These are phyloP conservation scores for Phytomonas francai DNA, from an alignment of 208 protist species.

Conservation along the genomic window DNA sequence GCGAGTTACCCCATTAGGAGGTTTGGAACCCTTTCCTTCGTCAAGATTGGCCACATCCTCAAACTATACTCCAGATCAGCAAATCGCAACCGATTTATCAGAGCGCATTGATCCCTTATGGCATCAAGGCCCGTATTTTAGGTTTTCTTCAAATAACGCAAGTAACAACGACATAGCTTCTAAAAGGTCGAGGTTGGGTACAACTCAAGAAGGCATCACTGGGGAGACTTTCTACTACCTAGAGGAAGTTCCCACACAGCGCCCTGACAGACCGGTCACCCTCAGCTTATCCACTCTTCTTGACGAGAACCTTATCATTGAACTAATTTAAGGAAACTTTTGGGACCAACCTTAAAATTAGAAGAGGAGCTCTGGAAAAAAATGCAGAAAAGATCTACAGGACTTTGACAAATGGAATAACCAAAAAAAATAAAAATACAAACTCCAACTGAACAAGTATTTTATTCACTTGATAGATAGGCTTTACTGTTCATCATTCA, in stretches of 20 bases:
- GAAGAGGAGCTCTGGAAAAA: not conserved
- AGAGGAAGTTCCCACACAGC: slow-evolving; percentile 2
- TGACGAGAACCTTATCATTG: slow-evolving; percentile 48
- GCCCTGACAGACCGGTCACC: slow-evolving; percentile 11
- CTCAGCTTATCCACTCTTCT: slow-evolving; percentile 26
- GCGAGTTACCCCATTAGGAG: slow-evolving; percentile 49
- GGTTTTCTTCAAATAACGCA: not conserved
- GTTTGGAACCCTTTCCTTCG: slow-evolving; percentile 57
- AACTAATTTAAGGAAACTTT: slow-evolving; percentile 30
- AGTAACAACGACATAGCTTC: not conserved
- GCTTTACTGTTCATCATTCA: not conserved
- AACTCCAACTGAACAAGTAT: not conserved
- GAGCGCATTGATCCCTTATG: not conserved
- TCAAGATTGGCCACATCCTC: slow-evolving; percentile 24
- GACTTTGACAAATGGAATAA: not conserved
- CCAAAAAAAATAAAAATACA: not conserved
- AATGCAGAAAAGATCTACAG: not conserved
- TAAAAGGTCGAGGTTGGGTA: not conserved
- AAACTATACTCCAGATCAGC: slow-evolving; percentile 56
- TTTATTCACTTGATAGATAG: not conserved
- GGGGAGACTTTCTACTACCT: not conserved
- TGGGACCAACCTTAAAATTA: not conserved
- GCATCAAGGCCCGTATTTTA: not conserved
- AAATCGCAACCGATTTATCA: slow-evolving; percentile 18
- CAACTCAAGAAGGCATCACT: not conserved